Evolutionary conservation across 805 yeast species (phyloP), one percentile per base, ranked within the genome.

Genomic region (Lachancea fermentati): DNA sequence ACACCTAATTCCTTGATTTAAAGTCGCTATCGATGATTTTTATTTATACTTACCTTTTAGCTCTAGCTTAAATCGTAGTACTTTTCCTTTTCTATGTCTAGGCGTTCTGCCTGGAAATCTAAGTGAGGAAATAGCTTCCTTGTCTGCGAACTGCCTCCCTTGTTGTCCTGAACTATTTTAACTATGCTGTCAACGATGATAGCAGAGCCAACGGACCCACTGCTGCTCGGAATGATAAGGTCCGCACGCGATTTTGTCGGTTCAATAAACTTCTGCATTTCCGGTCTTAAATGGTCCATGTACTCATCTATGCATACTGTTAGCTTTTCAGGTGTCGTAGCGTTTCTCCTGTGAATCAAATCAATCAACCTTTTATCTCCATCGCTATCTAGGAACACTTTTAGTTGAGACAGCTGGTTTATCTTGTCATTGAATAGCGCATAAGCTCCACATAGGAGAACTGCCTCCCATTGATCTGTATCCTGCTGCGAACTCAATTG

Each of bases 301-400:
- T 60, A 59, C 32, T 60, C 58, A 4, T 49, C 36, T 8, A 60
- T 43, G 25, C 57, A 29, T 9, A 12, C 41, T 4, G 57, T 47
- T 39, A 60, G 39, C 26, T 48, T 49, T 9, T 47, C 44, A 2
- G 53, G 35, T 5, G 29, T 44, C 2, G 40, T 39, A 4, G 49
- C 47, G 1, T 44, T 37, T 15, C 41, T 37, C 9, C 48, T 40
- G 8, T 44, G 65, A 34, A 85, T 81, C 83, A 93, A 78, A 48
- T 95, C 73, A n/a, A 86, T 79, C 30, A 89, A 65, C 40, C 96
- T 65, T 4, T 83, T 78, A 59, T 89, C 97, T 1, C 91, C 78
- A 60, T 89, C 97, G 46, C 87, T 75, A 49, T 85, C 93, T 12
- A 89, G 70, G 51, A 81, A 89, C 2, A 89, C 76, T 54, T 78